A percentile compares a stretch with the other conserved stretches of the same genome.
phyloP scores from a whole-genome alignment of 805 yeast genomes.

The Blastobotrys peoriensis region DNA sequence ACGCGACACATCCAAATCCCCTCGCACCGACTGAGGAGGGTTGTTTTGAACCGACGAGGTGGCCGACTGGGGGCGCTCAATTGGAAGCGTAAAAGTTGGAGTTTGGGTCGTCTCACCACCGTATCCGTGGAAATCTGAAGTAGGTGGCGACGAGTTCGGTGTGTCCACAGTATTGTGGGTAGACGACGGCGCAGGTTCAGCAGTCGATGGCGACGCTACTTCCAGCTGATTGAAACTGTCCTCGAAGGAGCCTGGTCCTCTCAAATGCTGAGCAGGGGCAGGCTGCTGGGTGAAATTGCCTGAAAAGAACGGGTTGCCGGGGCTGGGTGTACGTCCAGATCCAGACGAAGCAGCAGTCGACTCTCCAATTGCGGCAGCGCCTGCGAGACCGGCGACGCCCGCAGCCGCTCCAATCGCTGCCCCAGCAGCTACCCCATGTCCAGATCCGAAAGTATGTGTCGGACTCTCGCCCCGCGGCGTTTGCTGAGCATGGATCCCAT shows the following conservation, averaged over 20 bases:
- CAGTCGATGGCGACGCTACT: slow-evolving; percentile 23
- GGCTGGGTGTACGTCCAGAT: slow-evolving; percentile 3
- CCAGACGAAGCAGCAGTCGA: slow-evolving; percentile 12
- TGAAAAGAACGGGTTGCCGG: slow-evolving; percentile 16
- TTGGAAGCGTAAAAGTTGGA: slow-evolving; percentile 37
- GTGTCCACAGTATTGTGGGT: slow-evolving; percentile 24
- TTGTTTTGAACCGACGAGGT: slow-evolving; percentile 91
- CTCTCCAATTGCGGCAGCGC: slow-evolving; percentile 25
- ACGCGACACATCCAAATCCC: slow-evolving; percentile 48
- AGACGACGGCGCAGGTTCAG: slow-evolving; percentile 21
- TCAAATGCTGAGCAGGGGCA: not conserved
- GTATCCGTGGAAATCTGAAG: slow-evolving; percentile 22
- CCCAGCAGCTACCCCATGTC: not conserved
- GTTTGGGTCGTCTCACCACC: slow-evolving; percentile 15
- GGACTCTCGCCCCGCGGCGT: slow-evolving; percentile 38
- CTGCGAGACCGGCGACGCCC: slow-evolving; percentile 17
- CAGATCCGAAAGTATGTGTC: too few relatives aligned
- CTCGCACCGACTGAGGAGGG: slow-evolving; percentile 86
- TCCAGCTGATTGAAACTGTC: slow-evolving; percentile 21
- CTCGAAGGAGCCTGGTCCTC: slow-evolving; percentile 17
- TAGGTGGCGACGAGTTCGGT: slow-evolving; percentile 26
- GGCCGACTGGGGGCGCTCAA: slow-evolving; percentile 66
- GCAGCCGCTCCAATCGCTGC: slow-evolving; percentile 16
- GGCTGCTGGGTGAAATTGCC: not conserved
- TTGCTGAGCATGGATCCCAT: slow-evolving; percentile 14